Evolutionary conservation across 495 filamentous ascomycete genomes (phyloP), one percentile per base, ranked within the genome.

Genomic region (Sordaria brevicollis): DNA sequence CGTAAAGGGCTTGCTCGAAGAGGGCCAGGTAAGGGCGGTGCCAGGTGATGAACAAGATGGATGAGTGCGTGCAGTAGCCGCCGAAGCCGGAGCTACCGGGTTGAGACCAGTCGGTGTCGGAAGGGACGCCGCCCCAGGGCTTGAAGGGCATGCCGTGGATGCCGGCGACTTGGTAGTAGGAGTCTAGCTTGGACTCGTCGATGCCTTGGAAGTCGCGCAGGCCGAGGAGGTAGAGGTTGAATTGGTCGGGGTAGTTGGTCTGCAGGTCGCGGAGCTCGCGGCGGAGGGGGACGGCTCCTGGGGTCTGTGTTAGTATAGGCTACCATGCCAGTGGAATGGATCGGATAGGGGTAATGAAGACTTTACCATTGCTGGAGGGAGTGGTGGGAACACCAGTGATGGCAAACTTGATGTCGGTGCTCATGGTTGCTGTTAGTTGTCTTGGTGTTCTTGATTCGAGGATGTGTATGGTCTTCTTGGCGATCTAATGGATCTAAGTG

Each of bases 61-160:
- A 90, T 15, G 82, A 80, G 77, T 92, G 90, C 9, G 83, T 81
- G 74, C 90, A 92, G 74, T 90, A 91, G 1, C 89, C 90, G 35
- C 71, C 79, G 72, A 73, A 79, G 25, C 73, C 82, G 66, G 67
- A 62, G 21, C 49, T 75, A 33, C 74, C 67, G 41, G 75, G 74
- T 57, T 80, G 74, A 65, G 77, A 72, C 75, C 76, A 74, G 69
- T 76, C 71, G 29, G 73, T 69, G 65, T 71, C 68, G 68, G 72
- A 71, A 37, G 68, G 67, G 13, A 75, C 73, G 19, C 79, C 79
- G 69, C 82, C 79, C 83, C 82, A 84, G 0, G 78, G 73, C 36
- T 76, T 76, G 70, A 77, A 81, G 3, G 83, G 83, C 67, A 79
- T 71, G 31, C 83, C 83, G 70, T 84, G 83, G 73, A 84, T 84